Percentiles rank a stretch among this genome's conserved stretches.
Evolutionary conservation across 108 stramenopile genomes (phyloP).

Genomic region (Fragilaria radians): DNA sequence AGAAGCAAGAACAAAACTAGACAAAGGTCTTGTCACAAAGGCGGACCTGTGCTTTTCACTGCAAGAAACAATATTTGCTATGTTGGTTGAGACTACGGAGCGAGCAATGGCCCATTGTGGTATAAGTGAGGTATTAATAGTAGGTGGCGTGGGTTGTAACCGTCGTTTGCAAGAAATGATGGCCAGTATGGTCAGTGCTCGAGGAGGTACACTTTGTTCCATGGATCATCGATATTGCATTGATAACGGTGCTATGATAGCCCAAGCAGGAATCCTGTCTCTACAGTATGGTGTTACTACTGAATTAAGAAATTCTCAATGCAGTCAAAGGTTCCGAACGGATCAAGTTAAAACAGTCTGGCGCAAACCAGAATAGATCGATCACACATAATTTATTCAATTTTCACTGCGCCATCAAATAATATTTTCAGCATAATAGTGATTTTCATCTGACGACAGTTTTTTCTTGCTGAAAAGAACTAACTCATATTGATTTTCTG

Average conservation of each 20-base stretch:
- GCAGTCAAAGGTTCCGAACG: slow-evolving; percentile 93
- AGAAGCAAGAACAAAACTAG: slow-evolving; percentile 41
- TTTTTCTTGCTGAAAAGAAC: too few relatives aligned
- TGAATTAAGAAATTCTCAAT: slow-evolving; percentile 76
- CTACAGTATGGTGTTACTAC: slow-evolving; percentile 85
- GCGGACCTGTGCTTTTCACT: slow-evolving; percentile 95
- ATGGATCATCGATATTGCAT: slow-evolving; percentile 99
- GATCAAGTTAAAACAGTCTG: slow-evolving; percentile 90
- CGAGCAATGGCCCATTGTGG: slow-evolving; percentile 98
- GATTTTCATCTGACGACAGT: too few relatives aligned
- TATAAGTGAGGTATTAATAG: slow-evolving; percentile 88
- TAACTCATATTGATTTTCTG: too few relatives aligned
- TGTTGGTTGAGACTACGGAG: slow-evolving; percentile 99
- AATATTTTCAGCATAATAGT: too few relatives aligned
- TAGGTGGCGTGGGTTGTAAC: slow-evolving; percentile 99
- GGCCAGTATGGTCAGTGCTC: slow-evolving; percentile 85
- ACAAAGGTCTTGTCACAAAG: slow-evolving; percentile 43
- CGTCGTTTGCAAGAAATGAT: slow-evolving; percentile 97
- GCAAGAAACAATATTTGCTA: slow-evolving; percentile 99
- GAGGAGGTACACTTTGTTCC: slow-evolving; percentile 78
- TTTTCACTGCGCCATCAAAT: background rate
- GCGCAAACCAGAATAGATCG: slow-evolving; percentile 44
- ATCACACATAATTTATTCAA: slow-evolving; percentile 12
- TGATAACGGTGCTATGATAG: slow-evolving; percentile 99
- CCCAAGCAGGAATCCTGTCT: slow-evolving; percentile 97